Evolutionary conservation across 495 filamentous ascomycete genomes (phyloP).

Genomic region (Aspergillus bertholletiae): DNA sequence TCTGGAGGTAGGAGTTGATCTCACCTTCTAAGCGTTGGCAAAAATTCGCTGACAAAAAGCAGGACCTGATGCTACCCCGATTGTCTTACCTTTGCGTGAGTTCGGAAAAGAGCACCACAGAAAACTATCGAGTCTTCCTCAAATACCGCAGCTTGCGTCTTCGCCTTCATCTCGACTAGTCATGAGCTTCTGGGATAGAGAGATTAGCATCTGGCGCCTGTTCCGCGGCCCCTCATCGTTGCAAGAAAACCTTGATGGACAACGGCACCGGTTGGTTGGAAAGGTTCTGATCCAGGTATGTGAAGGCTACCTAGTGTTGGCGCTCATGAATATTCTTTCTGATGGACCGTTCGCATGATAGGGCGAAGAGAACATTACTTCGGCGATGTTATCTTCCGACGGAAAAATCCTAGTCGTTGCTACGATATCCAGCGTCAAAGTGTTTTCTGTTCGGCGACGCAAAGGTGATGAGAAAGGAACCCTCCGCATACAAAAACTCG

Average conservation of each 20-base stretch:
- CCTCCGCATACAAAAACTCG: conserved; percentile 67
- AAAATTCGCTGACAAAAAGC: conserved; percentile 31
- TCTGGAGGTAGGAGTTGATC: conserved; percentile 70
- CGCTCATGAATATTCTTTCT: neutral
- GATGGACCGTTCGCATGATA: conserved; percentile 21
- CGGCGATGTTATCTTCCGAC: conserved; percentile 67
- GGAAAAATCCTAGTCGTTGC: conserved; percentile 75
- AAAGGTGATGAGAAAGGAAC: conserved; percentile 47
- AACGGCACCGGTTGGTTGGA: conserved; percentile 58
- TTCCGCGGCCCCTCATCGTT: conserved; percentile 35
- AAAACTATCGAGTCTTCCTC: conserved; percentile 74
- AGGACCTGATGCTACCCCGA: conserved; percentile 83
- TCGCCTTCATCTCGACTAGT: conserved; percentile 68
- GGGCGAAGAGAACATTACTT: conserved; percentile 85
- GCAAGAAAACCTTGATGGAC: conserved; percentile 41
- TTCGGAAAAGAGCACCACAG: conserved; percentile 80
- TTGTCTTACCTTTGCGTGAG: conserved; percentile 74
- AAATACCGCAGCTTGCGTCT: conserved; percentile 65
- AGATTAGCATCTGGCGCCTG: conserved; percentile 80
- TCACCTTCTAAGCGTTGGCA: neutral
- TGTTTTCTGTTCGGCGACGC: conserved; percentile 56
- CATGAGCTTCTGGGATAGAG: conserved; percentile 90
- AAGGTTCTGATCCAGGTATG: conserved; percentile 62
- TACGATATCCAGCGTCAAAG: conserved; percentile 71
- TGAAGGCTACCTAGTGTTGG: neutral